phyloP scores from a whole-genome alignment of 2,329 filamentous ascomycete species.

The Botrytis medusae region DNA sequence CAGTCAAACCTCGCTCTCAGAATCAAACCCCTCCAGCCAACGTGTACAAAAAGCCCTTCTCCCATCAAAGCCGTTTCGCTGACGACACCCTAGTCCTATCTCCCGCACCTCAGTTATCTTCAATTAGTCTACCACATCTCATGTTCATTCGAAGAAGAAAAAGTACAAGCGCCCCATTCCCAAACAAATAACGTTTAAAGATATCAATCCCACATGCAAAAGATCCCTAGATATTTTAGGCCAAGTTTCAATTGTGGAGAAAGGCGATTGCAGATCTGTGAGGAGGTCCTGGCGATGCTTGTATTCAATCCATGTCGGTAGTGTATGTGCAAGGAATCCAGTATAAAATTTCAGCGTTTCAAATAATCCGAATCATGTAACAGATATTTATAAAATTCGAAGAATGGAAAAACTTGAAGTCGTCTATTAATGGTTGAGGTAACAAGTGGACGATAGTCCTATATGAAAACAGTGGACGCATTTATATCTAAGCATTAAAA shows the following conservation, averaged over 20 bases:
- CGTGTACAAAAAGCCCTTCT: not conserved
- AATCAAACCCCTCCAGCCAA: not conserved
- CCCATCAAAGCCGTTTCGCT: constrained; percentile 14
- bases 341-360: not conserved
- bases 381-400: not conserved
- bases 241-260: not conserved
- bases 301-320: not conserved
- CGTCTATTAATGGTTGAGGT: not conserved
- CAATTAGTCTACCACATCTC: not conserved
- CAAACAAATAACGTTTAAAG: not conserved
- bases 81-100: not conserved
- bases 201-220: not conserved
- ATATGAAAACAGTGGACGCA: not conserved
- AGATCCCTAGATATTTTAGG: not conserved
- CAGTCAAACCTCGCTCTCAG: not conserved
- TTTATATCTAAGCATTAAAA: not conserved
- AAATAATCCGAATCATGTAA: constrained; percentile 10
- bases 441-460: not conserved
- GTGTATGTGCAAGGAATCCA: not conserved
- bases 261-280: not conserved
- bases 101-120: not conserved
- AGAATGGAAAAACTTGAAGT: not conserved
- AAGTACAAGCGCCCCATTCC: not conserved
- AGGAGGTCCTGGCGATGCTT: not conserved
- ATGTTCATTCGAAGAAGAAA: not conserved